Evolutionary conservation across 257 asterid genomes (phyloP).

Genomic region (Solanum gracilifrons): DNA sequence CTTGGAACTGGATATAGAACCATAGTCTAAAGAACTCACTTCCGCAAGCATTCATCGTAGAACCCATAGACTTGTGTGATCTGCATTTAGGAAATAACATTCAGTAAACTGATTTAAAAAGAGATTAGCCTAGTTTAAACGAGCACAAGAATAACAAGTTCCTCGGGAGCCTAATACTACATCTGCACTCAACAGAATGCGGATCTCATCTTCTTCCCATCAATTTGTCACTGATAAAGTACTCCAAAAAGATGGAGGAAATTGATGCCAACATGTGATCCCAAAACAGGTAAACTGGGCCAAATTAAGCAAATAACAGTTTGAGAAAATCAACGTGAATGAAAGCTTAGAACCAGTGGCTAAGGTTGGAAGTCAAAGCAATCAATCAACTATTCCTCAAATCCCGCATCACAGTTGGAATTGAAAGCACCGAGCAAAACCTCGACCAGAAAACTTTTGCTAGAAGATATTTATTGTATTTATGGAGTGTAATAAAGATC

Average conservation of each 20-base stretch:
- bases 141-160: neutral
- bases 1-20: neutral
- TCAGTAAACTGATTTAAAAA: neutral
- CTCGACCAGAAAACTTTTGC: neutral
- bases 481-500: neutral
- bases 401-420: neutral
- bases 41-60: slow-evolving; percentile 44
- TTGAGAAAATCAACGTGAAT: neutral
- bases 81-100: slow-evolving; percentile 19
- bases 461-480: neutral
- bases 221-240: neutral
- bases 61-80: slow-evolving; percentile 50
- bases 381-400: neutral
- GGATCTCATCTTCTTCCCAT: neutral
- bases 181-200: neutral
- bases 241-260: neutral
- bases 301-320: neutral
- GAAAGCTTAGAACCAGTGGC: neutral
- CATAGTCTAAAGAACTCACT: slow-evolving; percentile 22
- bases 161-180: neutral
- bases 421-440: neutral
- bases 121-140: neutral
- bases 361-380: neutral
- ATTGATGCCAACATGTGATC: neutral
- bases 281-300: neutral